A percentile compares a stretch with the other conserved stretches of the same genome.
phyloP scores from a whole-genome alignment of 2,329 filamentous ascomycete species.

The Chaetomiaceae sp. region DNA sequence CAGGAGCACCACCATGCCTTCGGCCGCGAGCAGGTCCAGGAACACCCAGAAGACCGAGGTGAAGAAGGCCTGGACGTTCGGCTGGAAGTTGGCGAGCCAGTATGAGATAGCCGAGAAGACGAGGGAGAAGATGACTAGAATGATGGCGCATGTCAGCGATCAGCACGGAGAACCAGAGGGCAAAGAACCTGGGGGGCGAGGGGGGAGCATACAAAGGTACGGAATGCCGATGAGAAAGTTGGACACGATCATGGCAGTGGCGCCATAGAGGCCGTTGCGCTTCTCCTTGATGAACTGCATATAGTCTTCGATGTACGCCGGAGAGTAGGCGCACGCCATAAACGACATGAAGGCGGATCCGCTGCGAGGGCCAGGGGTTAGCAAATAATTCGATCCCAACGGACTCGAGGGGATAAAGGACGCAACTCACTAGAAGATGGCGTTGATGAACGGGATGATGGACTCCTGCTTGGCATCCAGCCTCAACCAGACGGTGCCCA shows the following conservation, averaged over 20 bases:
- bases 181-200: not conserved
- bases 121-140: conserved; percentile 61
- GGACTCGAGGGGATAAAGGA: not conserved
- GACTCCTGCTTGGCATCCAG: conserved; percentile 62
- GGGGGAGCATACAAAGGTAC: conserved; percentile 55
- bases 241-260: conserved; percentile 65
- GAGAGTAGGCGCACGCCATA: conserved; percentile 81
- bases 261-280: conserved; percentile 74
- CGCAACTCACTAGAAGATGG: conserved; percentile 47
- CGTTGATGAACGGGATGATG: conserved; percentile 78
- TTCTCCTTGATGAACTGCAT: conserved; percentile 70
- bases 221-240: conserved; percentile 82
- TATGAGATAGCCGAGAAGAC: conserved; percentile 73
- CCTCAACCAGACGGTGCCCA: conserved; percentile 83
- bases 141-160: not conserved
- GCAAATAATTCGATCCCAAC: too few species aligned
- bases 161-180: conserved; percentile 7
- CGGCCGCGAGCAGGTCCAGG: conserved; percentile 75
- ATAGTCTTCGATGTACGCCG: conserved; percentile 75
- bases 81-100: conserved; percentile 73
- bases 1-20: conserved; percentile 75
- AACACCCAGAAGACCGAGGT: conserved; percentile 81
- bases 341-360: conserved; percentile 72
- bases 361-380: too few species aligned
- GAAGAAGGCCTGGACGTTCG: conserved; percentile 63